phyloP scores from a whole-genome alignment of 2,329 filamentous ascomycete genomes.

The Pseudocercospora musae region DNA sequence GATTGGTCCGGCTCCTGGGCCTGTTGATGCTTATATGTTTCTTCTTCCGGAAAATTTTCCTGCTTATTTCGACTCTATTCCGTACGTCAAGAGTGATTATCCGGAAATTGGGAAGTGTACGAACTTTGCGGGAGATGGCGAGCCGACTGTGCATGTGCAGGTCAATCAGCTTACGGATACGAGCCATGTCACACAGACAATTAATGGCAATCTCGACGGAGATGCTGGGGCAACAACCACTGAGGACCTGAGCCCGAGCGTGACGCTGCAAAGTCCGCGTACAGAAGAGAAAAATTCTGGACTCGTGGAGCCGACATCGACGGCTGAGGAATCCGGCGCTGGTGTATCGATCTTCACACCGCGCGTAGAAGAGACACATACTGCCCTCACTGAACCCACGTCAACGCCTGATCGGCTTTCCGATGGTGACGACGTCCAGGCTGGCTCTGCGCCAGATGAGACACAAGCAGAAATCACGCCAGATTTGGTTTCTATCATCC shows the following conservation, averaged over 20 bases:
- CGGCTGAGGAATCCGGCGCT: neutral
- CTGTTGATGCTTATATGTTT: too few species aligned
- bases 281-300: neutral
- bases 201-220: neutral
- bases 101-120: too few species aligned
- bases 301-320: neutral
- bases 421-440: neutral
- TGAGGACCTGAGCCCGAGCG: too few species aligned
- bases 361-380: neutral
- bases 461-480: neutral
- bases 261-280: too few species aligned
- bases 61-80: too few species aligned
- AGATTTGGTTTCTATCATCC: neutral
- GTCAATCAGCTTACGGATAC: too few species aligned
- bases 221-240: neutral
- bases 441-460: neutral
- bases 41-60: too few species aligned
- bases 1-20: too few species aligned
- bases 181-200: too few species aligned
- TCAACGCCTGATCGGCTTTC: neutral
- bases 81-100: too few species aligned
- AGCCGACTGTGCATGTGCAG: too few species aligned
- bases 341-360: neutral
- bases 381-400: neutral
- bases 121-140: too few species aligned